Conservation (phyloP, 2,329 filamentous ascomycete species). For the Pestalotiopsis sp. region DNA sequence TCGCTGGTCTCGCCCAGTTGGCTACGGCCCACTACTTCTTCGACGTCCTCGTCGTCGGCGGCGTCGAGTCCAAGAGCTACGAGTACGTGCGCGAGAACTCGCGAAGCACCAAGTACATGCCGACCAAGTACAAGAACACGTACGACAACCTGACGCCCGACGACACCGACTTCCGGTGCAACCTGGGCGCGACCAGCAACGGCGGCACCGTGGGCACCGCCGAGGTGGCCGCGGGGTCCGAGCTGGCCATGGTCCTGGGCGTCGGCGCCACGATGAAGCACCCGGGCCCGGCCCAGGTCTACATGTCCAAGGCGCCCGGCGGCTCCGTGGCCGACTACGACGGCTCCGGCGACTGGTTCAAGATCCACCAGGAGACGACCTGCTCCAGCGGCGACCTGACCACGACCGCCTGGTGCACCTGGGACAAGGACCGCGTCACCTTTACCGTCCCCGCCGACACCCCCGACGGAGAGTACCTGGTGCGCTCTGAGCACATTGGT, state of each 20-base stretch:
- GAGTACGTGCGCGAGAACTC: neutral
- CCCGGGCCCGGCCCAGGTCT: neutral
- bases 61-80: slow-evolving; percentile 2
- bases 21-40: neutral
- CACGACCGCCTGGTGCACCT: neutral
- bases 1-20: too few relatives aligned
- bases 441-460: neutral
- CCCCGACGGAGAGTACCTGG: neutral
- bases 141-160: neutral
- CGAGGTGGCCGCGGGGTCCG: neutral
- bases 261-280: slow-evolving; percentile 1
- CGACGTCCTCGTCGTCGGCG: neutral
- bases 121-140: neutral
- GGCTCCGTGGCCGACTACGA: neutral
- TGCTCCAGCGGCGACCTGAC: neutral
- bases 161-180: slow-evolving; percentile 42
- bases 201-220: slow-evolving; percentile 17
- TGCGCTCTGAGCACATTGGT: slow-evolving; percentile 1
- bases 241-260: neutral
- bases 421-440: neutral
- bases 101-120: neutral
- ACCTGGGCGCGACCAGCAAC: slow-evolving; percentile 37
- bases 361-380: neutral
- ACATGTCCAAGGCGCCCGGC: slow-evolving; percentile 4
- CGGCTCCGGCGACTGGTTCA: slow-evolving; percentile 2